Conservation (phyloP, 2,329 filamentous ascomycete species). For the Ceratocystis albifundus region DNA sequence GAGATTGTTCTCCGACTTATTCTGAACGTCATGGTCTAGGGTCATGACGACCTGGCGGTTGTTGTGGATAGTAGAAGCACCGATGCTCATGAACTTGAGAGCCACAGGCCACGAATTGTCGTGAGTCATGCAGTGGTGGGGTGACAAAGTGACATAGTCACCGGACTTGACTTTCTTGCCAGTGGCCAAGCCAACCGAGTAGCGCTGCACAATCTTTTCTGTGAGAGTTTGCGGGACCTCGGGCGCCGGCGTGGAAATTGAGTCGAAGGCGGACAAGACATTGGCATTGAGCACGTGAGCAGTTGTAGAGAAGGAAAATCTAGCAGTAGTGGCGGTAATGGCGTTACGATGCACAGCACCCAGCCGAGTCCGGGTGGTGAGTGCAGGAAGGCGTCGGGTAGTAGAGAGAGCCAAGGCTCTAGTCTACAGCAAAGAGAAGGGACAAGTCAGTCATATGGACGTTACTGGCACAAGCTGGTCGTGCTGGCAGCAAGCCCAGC, state of each 20-base stretch:
- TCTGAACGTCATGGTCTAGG: slow-evolving; percentile 81
- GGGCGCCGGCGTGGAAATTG: slow-evolving; percentile 12
- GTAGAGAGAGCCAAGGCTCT: slow-evolving; percentile 19
- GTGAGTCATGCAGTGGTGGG: slow-evolving; percentile 61
- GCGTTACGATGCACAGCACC: slow-evolving; percentile 7
- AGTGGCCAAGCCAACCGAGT: slow-evolving; percentile 61
- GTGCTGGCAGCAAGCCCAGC: neutral
- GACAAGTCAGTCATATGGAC: neutral
- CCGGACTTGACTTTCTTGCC: slow-evolving; percentile 67
- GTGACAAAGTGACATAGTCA: slow-evolving; percentile 66
- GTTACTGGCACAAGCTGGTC: neutral
- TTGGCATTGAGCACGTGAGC: slow-evolving; percentile 18
- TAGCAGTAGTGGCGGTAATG: neutral
- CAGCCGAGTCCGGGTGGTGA: neutral
- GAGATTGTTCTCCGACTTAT: slow-evolving; percentile 64
- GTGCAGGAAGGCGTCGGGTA: slow-evolving; percentile 15
- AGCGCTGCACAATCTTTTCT: slow-evolving; percentile 81
- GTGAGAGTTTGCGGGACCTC: slow-evolving; percentile 62
- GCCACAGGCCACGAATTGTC: slow-evolving; percentile 71
- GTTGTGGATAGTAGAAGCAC: slow-evolving; percentile 59
- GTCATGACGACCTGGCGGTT: slow-evolving; percentile 41
- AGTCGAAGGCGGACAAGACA: slow-evolving; percentile 15
- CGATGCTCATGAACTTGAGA: slow-evolving; percentile 66
- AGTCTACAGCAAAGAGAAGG: neutral
- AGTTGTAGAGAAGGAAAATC: slow-evolving; percentile 23